Conservation (phyloP, 208 protist species). For the Leishmania arabica region DNA sequence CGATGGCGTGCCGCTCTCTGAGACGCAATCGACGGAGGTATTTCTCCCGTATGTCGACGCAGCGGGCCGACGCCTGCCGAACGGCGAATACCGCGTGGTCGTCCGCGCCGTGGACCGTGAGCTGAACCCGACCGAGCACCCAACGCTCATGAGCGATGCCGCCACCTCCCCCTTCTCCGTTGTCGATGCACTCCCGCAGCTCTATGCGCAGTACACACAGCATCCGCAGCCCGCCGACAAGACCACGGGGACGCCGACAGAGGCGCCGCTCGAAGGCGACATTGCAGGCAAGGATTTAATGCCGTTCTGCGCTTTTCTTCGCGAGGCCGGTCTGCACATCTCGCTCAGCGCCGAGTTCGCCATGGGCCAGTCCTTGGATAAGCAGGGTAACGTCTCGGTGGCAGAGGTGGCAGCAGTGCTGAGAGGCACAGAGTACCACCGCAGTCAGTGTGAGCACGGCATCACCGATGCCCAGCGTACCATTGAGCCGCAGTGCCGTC, state of each 20-base stretch:
- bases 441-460: conserved; percentile 46
- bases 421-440: conserved; percentile 46
- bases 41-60: conserved; percentile 71
- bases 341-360: conserved; percentile 78
- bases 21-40: conserved; percentile 48
- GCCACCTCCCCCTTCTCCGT: conserved; percentile 65
- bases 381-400: conserved; percentile 54
- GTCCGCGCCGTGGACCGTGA: conserved; percentile 71
- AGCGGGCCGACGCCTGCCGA: conserved; percentile 42
- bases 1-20: conserved; percentile 62
- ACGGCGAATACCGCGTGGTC: conserved; percentile 77
- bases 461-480: conserved; percentile 58
- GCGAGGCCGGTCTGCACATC: conserved; percentile 74
- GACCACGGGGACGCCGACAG: conserved; percentile 5
- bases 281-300: conserved; percentile 53
- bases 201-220: conserved; percentile 59
- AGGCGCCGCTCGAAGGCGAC: conserved; percentile 17
- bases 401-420: conserved; percentile 47
- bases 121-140: conserved; percentile 33
- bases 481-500: conserved; percentile 55
- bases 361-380: conserved; percentile 68
- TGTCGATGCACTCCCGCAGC: conserved; percentile 72
- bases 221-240: background rate
- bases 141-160: conserved; percentile 52
- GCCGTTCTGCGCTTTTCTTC: conserved; percentile 70